phyloP scores from a whole-genome alignment of 2,329 filamentous ascomycete species.

The Alternaria brassicae region DNA sequence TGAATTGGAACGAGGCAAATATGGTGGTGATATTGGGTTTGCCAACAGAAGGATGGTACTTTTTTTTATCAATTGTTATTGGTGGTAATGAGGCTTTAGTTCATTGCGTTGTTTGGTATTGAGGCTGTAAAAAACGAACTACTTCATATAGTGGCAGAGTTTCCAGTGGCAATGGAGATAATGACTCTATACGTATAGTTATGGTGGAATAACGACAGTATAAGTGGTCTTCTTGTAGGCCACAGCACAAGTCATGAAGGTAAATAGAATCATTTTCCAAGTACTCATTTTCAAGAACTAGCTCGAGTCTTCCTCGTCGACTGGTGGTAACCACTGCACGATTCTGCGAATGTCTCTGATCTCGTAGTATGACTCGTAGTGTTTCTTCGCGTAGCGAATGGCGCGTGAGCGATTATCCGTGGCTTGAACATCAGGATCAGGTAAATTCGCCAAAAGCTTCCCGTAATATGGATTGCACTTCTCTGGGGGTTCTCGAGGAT shows the following conservation, averaged over 20 bases:
- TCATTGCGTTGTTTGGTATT: neutral
- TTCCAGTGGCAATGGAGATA: neutral
- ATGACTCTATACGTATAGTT: neutral
- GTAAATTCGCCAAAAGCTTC: conserved; percentile 32
- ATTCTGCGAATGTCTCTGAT: conserved; percentile 26
- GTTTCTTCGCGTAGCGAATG: conserved; percentile 31
- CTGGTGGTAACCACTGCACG: conserved; percentile 18
- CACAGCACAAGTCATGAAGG: neutral
- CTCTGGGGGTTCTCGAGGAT: conserved; percentile 17
- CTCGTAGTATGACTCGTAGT: conserved; percentile 34
- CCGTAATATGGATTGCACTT: conserved; percentile 28
- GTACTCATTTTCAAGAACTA: neutral
- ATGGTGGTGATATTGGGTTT: neutral
- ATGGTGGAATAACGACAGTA: neutral
- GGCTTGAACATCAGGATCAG: conserved; percentile 21
- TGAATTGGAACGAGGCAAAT: neutral
- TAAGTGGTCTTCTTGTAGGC: neutral
- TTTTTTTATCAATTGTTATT: neutral
- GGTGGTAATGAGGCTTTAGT: neutral
- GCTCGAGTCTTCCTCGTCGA: neutral
- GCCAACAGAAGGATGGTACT: neutral
- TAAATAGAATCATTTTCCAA: neutral
- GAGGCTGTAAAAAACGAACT: neutral
- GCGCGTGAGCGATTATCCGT: conserved; percentile 28
- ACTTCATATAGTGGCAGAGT: neutral